A percentile compares a stretch with the other conserved stretches of the same genome.
Conservation (phyloP, 176 grass and related monocot species). For the Aegilops tauschii region DNA sequence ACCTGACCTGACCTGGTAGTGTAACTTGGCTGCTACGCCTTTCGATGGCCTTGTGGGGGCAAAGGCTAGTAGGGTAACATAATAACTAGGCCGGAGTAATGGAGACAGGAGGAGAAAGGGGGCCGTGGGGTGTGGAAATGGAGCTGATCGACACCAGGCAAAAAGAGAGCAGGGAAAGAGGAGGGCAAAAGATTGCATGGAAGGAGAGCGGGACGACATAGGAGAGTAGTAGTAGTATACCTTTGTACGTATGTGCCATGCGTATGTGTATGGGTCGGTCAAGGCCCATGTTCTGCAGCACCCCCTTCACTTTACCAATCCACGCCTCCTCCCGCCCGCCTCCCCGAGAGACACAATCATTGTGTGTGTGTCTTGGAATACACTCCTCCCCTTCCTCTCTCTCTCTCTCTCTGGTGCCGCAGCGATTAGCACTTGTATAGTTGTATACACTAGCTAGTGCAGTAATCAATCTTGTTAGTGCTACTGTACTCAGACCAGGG, state of each 20-base stretch:
- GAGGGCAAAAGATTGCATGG: constrained; percentile 35
- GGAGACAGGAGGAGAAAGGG: constrained; percentile 46
- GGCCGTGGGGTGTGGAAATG: constrained; percentile 41
- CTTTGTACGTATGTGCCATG: constrained; percentile 14
- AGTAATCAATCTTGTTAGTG: neutral
- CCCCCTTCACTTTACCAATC: constrained; percentile 59
- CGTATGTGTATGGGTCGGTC: constrained; percentile 43
- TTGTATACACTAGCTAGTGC: neutral
- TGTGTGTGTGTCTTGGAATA: constrained; percentile 75
- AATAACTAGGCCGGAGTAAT: constrained; percentile 65
- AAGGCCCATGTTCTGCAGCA: constrained; percentile 72
- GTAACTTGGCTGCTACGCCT: constrained; percentile 95
- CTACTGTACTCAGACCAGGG: neutral
- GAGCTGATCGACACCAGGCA: constrained; percentile 46
- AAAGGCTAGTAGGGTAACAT: constrained; percentile 79
- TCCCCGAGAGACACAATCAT: constrained; percentile 92
- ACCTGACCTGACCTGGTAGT: constrained; percentile 20
- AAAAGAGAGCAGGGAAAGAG: constrained; percentile 19
- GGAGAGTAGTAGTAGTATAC: neutral
- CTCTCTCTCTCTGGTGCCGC: neutral
- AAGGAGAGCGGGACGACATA: constrained; percentile 47
- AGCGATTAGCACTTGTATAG: neutral
- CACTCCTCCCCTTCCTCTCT: constrained; percentile 52
- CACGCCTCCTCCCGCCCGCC: constrained; percentile 85
- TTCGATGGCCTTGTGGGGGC: constrained; percentile 62